These are phyloP conservation scores for Leccinum subgranulosum DNA, from an alignment of 768 basidiomycete species.

Conservation along the genomic window DNA sequence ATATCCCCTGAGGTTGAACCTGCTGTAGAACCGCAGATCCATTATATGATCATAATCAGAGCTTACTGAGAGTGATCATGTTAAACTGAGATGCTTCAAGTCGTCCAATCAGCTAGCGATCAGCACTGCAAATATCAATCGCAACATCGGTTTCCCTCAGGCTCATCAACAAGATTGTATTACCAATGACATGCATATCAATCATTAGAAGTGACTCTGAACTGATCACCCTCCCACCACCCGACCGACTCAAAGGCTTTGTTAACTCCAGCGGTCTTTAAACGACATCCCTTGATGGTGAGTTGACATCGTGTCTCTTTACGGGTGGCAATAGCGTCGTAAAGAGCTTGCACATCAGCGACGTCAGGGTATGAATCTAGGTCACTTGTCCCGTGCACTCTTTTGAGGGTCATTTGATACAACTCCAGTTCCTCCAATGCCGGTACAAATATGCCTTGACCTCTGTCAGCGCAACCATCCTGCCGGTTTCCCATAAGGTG, in stretches of 20 bases:
- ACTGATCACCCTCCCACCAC: background rate
- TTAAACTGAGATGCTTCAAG: background rate
- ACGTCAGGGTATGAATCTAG: background rate
- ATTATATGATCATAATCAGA: background rate
- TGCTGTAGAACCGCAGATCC: background rate
- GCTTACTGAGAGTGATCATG: background rate
- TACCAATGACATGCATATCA: no score
- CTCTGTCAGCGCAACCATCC: background rate
- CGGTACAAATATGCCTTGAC: background rate
- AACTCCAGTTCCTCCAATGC: background rate
- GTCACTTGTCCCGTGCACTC: background rate
- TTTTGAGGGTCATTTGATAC: background rate
- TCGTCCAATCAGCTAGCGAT: background rate
- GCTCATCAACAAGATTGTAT: background rate
- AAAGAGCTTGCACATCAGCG: background rate
- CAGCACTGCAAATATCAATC: no score
- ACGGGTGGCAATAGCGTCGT: background rate
- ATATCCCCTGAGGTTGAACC: background rate
- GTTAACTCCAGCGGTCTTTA: background rate
- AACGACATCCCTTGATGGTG: background rate
- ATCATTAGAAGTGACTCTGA: background rate
- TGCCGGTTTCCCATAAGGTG: background rate
- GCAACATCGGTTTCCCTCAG: background rate
- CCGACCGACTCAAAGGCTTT: background rate
- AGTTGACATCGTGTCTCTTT: background rate